These are phyloP conservation scores for Lobulomyces angularis DNA, from an alignment of 192 early-diverging fungal species.

Conservation along the genomic window DNA sequence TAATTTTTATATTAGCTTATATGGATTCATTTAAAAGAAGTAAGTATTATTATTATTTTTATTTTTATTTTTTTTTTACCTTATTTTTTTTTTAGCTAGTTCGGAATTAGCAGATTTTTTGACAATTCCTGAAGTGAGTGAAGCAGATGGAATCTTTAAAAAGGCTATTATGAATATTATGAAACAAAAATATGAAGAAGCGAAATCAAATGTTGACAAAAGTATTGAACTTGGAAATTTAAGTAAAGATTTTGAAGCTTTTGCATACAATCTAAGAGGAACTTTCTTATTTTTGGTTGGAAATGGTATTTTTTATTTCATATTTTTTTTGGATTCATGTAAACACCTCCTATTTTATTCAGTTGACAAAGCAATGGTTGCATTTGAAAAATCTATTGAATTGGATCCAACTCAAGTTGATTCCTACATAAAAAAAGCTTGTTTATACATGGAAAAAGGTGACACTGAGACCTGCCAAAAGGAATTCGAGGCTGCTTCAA, in stretches of 20 bases:
- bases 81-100: too few relatives aligned
- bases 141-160: too few relatives aligned
- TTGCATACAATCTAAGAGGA: constrained; percentile 74
- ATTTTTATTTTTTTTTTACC: too few relatives aligned
- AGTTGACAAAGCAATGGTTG: constrained; percentile 54
- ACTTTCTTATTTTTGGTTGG: constrained; percentile 84
- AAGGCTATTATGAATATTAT: too few relatives aligned
- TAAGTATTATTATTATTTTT: too few relatives aligned
- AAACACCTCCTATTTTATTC: too few relatives aligned
- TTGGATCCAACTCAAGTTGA: constrained; percentile 67
- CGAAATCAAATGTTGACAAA: too few relatives aligned
- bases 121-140: too few relatives aligned
- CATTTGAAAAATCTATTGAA: constrained; percentile 69
- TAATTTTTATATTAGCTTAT: constrained; percentile 50
- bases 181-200: too few relatives aligned
- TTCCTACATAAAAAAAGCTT: constrained; percentile 80
- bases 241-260: constrained; percentile 34
- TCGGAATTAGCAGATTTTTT: too few relatives aligned
- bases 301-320: constrained; percentile 25
- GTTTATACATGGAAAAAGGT: constrained; percentile 79
- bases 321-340: not conserved
- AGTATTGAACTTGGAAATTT: too few relatives aligned
- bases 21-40: constrained; percentile 78
- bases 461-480: constrained; percentile 45
- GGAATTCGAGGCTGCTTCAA: constrained; percentile 59